Evolutionary conservation across 2,329 filamentous ascomycete genomes (phyloP).

Genomic region (Fusarium brachygibbosum): DNA sequence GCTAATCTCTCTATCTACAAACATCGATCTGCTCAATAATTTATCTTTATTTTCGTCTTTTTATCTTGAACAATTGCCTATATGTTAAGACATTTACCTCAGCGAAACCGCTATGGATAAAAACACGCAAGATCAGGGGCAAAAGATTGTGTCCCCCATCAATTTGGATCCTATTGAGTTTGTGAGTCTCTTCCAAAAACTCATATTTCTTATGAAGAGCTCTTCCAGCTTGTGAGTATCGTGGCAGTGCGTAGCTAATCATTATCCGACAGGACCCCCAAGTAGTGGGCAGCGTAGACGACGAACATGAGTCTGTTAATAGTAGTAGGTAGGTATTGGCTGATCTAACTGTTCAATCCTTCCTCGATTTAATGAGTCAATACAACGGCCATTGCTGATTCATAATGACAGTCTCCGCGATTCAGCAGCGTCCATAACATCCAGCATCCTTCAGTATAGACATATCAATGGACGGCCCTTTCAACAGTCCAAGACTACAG

Average conservation of each 20-base stretch:
- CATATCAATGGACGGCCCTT: slow-evolving; percentile 48
- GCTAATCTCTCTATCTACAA: not conserved
- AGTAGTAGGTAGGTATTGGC: slow-evolving; percentile 16
- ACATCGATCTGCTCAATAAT: not conserved
- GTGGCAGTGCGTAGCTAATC: not conserved
- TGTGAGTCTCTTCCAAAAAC: not conserved
- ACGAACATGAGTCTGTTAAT: slow-evolving; percentile 9
- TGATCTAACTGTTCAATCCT: not conserved
- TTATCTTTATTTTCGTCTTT: not conserved
- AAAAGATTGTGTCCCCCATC: not conserved
- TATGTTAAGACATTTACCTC: no score
- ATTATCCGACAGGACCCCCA: slow-evolving; percentile 19
- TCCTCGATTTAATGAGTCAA: not conserved
- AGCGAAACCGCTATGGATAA: not conserved
- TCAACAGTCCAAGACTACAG: slow-evolving; percentile 45
- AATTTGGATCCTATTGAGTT: not conserved
- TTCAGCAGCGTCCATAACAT: slow-evolving; percentile 31
- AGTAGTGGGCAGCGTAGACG: slow-evolving; percentile 26
- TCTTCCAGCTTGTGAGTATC: not conserved
- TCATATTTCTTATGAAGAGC: not conserved
- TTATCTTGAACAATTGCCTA: not conserved
- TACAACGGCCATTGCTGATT: not conserved
- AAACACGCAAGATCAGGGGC: not conserved
- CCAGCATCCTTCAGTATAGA: slow-evolving; percentile 47
- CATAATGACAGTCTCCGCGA: slow-evolving; percentile 17